phyloP scores from a whole-genome alignment of 164 flowering plant genomes.

The Nelumbo lutea region DNA sequence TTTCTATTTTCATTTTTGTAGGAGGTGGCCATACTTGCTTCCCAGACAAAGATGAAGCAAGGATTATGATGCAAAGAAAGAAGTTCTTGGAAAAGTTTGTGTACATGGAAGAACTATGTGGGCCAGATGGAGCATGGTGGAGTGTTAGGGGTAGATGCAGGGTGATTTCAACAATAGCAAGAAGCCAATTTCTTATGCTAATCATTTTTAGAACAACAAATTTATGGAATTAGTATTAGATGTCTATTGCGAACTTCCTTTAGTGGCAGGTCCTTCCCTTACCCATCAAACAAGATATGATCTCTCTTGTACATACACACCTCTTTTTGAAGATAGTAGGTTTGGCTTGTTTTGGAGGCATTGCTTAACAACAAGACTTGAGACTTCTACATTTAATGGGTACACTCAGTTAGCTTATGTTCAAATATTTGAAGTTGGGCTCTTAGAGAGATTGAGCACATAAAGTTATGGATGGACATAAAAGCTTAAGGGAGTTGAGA shows the following conservation, averaged over 20 bases:
- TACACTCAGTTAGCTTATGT: constrained; percentile 77
- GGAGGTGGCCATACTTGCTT: constrained; percentile 85
- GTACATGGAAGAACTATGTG: constrained; percentile 55
- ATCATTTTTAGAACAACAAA: constrained; percentile 63
- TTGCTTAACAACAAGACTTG: constrained; percentile 41
- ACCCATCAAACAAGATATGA: constrained; percentile 43
- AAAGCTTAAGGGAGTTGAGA: no score
- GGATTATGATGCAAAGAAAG: constrained; percentile 47
- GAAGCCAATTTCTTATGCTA: constrained; percentile 32
- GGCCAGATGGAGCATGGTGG: constrained; percentile 72
- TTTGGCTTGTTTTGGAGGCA: constrained; percentile 56
- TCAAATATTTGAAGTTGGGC: constrained; percentile 39
- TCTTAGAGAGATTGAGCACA: no score
- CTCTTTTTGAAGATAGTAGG: constrained; percentile 69
- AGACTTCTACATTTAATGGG: constrained; percentile 63
- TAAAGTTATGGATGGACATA: no score
- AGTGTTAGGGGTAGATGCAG: constrained; percentile 66
- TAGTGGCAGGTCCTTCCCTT: constrained; percentile 55
- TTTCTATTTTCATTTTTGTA: constrained; percentile 12
- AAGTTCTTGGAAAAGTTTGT: constrained; percentile 77
- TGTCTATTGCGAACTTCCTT: constrained; percentile 76
- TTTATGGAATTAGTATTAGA: constrained; percentile 63
- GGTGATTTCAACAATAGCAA: constrained; percentile 65
- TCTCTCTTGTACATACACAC: constrained; percentile 53
- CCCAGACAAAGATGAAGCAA: constrained; percentile 66